Base-by-base conservation (phyloP, 2,329 filamentous ascomycete species). In the Ascochyta pisi region DNA sequence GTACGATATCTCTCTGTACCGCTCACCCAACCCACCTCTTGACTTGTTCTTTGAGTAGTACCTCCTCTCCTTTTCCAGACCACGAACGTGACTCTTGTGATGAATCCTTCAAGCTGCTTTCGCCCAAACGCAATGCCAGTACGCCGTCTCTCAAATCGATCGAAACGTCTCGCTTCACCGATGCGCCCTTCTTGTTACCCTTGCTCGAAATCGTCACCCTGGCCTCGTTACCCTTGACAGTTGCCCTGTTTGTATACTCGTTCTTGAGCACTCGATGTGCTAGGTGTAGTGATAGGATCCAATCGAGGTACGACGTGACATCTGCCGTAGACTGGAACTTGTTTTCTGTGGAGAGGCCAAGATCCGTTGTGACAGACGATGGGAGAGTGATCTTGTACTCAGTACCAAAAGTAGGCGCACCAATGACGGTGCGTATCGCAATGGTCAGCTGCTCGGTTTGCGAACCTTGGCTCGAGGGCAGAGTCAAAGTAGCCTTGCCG, bases 351-450 rank as follows among this genome's bases (percentile, higher is more conserved):
- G 67, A 66, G 1, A 73, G 57, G 16, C 63, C 65, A n/a, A 76
- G 65, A 33, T 71, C 64, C 7, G 63, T 55, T 10, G 60, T 62
- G 15, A 74, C 50, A 1, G 71, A 61, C 4, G 68, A 57, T 8
- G 74, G 72, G 6, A 76, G 56, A 6, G 65, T 68, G 12, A 76
- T 54, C 48, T 64, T 71, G 53, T 73, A 69, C 49, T 75, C 72
- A 6, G 71, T 69, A 38, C 74, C 74, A 41, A 73, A 74, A 1
- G 63, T 71, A 2, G 73, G 74, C 15, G 63, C 63, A 10, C 68
- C 71, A 15, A 76, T 65, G 19, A 64, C 67, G 1, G 74, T 76
- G 22, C 70, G 68, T 29, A 70, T 73, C 5, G 62, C 56, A 6
- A 76, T 57, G 2, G 31, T 61, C 23, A 76, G 38, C 15, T 54